phyloP scores from a whole-genome alignment of 2,329 filamentous ascomycete genomes.

The Colletotrichum tamarilloi region DNA sequence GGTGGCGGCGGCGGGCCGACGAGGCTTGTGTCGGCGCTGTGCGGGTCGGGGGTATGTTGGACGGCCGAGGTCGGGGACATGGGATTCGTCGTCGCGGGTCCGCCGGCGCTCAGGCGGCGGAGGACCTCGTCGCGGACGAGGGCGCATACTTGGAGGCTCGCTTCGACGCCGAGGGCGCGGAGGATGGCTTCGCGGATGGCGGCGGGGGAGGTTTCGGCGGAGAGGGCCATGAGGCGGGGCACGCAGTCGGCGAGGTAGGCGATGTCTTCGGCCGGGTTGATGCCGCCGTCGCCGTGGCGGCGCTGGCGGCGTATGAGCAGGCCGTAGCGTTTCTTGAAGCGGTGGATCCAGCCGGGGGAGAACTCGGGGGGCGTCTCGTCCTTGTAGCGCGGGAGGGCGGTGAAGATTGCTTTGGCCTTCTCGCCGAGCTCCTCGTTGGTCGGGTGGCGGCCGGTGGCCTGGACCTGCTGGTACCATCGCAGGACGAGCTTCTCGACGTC shows the following conservation, averaged over 20 bases:
- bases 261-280: conserved; percentile 66
- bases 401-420: conserved; percentile 70
- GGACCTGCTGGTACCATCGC: conserved; percentile 65
- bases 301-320: conserved; percentile 67
- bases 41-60: conserved; percentile 31
- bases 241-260: conserved; percentile 70
- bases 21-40: conserved; percentile 35
- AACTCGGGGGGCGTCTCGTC: conserved; percentile 71
- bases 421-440: conserved; percentile 72
- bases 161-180: conserved; percentile 65
- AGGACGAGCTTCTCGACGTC: conserved; percentile 70
- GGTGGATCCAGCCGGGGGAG: conserved; percentile 72
- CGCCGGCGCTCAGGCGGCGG: conserved; percentile 45
- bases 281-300: conserved; percentile 58
- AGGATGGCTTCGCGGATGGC: conserved; percentile 69
- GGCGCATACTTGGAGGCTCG: conserved; percentile 64
- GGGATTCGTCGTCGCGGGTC: conserved; percentile 17
- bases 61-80: conserved; percentile 22
- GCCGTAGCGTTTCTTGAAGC: conserved; percentile 73
- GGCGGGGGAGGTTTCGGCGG: conserved; percentile 67
- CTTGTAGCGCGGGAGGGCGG: conserved; percentile 68
- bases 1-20: conserved; percentile 14
- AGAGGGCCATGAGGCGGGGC: conserved; percentile 68
- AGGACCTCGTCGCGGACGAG: conserved; percentile 69
- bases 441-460: conserved; percentile 64